These are phyloP conservation scores for Phytophthora quininea DNA, from an alignment of 352 stramenopile species.

Conservation along the genomic window DNA sequence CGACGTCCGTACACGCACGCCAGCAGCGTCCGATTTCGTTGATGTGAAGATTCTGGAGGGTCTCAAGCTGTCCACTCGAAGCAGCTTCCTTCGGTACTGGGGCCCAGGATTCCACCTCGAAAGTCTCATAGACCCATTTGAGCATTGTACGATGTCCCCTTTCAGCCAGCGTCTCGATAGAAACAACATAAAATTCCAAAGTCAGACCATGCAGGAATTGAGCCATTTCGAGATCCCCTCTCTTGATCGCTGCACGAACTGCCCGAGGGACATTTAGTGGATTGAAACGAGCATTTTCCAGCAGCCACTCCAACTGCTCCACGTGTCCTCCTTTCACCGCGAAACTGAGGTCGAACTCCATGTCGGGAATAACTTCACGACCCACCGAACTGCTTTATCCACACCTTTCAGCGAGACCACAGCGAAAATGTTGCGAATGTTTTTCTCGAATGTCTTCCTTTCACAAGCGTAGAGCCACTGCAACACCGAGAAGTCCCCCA, in stretches of 20 bases:
- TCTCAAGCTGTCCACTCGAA: not conserved
- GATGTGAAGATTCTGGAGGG: too few species aligned
- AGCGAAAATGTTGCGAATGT: not conserved
- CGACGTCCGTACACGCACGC: too few species aligned
- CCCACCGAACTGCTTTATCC: not conserved
- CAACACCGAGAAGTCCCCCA: not conserved
- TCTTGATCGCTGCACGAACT: not conserved
- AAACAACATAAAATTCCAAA: not conserved
- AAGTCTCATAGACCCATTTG: not conserved
- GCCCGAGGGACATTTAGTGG: too few species aligned
- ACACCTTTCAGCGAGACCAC: not conserved
- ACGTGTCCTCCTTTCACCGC: not conserved
- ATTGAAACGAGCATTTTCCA: not conserved
- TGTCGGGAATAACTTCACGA: not conserved
- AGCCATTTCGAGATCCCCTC: not conserved
- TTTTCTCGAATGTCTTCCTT: not conserved
- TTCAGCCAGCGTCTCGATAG: not conserved
- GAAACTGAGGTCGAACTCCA: not conserved
- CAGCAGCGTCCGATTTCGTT: too few species aligned
- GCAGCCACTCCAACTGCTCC: not conserved
- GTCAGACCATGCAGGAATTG: not conserved
- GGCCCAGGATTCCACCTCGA: not conserved
- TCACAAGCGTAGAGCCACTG: not conserved
- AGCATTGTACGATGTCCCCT: not conserved
- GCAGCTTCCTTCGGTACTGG: not conserved